Conservation (phyloP, 2,329 filamentous ascomycete genomes). For the Aspergillus neotritici region DNA sequence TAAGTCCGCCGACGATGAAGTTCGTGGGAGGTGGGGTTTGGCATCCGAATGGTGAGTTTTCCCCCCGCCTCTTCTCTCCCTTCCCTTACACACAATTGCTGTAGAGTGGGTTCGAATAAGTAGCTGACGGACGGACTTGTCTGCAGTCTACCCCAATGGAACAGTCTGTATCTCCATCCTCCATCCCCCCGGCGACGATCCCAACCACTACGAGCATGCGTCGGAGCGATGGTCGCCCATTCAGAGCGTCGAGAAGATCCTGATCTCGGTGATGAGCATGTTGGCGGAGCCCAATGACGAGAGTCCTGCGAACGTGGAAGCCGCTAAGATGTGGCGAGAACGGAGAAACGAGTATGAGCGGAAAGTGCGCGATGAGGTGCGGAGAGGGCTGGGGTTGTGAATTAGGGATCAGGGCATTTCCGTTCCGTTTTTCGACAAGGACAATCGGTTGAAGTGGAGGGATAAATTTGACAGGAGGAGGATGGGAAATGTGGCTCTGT, state of each 20-base stretch:
- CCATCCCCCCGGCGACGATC: constrained; percentile 91
- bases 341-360: constrained; percentile 75
- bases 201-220: constrained; percentile 96
- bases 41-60: constrained; percentile 79
- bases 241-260: constrained; percentile 94
- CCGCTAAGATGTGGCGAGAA: constrained; percentile 93
- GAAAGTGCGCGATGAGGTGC: constrained; percentile 75
- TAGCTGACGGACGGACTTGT: not conserved
- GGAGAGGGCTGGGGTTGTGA: constrained; percentile 68
- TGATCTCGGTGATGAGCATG: constrained; percentile 98
- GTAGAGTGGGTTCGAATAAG: not conserved
- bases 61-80: not conserved
- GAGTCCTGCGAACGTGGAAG: constrained; percentile 92
- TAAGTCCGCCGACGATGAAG: constrained; percentile 91
- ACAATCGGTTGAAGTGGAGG: too few species aligned
- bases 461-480: too few species aligned
- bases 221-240: constrained; percentile 95
- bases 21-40: constrained; percentile 83
- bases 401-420: not conserved
- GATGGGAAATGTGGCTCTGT: too few species aligned
- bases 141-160: constrained; percentile 78
- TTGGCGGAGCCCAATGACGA: constrained; percentile 95
- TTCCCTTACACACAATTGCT: not conserved
- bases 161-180: constrained; percentile 98
- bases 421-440: not conserved